Evolutionary conservation across 768 basidiomycete species (phyloP), one percentile per base, ranked within the genome.

Genomic region (Nidularia sp.): DNA sequence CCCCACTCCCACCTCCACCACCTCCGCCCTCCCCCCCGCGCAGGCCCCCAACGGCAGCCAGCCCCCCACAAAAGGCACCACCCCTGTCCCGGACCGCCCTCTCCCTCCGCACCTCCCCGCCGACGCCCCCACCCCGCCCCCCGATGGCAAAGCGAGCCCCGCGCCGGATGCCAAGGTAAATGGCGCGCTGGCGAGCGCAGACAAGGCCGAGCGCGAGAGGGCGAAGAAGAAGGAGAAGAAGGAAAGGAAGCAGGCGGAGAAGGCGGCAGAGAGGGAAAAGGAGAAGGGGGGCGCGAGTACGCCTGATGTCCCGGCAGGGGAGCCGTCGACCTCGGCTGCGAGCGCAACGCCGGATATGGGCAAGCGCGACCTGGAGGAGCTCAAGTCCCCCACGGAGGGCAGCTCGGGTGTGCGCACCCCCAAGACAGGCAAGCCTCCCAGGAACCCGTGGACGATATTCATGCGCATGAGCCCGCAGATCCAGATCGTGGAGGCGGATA

Each of bases 381-480:
- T 76, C 49, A 86, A 82, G 64, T 82, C 78, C 12, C 81, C 83
- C 12, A 70, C 71, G 12, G 84, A 84, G 58, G 76, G 71, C 6
- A 81, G 81, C 33, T 65, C 78, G 0, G 88, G 88, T 6, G 70
- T 74, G 22, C 78, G 89, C 51, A 92, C 91, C 29, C 91, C 91
- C 15, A 88, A 83, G 49, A 77, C 78, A 34, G 76, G 76, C 45
- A 79, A 81, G 52, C 79, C 81, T 0, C 71, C 79, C 31, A 76
- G 88, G 39, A 82, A 89, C 65, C 90, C 91, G 4, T 91, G 86
- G 85, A 94, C 92, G 6, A 77, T 93, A 48, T 93, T 90, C 67
- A 83, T 94, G 77, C 83, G 86, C 56, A 75, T 86, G 70, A 66
- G 74, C 13, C 58, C 69, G 7, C 67, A 72, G 3, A 58, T 72